A percentile compares a stretch with the other conserved stretches of the same genome.
These are phyloP conservation scores for Tuber indicum DNA, from an alignment of 495 filamentous ascomycete species.

Conservation along the genomic window DNA sequence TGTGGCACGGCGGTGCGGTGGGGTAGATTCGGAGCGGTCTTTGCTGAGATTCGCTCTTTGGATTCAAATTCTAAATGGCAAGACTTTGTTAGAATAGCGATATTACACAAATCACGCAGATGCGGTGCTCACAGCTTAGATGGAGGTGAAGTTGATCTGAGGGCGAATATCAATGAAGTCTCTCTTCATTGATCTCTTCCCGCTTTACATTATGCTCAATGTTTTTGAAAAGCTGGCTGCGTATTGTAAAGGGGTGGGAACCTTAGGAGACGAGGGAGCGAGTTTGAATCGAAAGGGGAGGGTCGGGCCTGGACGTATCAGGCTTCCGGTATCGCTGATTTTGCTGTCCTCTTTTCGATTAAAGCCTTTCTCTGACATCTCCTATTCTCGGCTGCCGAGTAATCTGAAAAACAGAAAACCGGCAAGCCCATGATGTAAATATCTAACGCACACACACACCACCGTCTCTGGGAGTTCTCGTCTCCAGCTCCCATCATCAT, in stretches of 20 bases:
- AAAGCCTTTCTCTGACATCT: constrained; percentile 5
- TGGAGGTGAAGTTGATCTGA: background rate
- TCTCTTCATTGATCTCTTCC: background rate
- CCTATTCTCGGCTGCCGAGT: background rate
- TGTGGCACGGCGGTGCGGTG: background rate
- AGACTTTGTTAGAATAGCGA: background rate
- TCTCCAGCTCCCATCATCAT: constrained; percentile 5
- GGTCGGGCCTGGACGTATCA: background rate
- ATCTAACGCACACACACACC: background rate
- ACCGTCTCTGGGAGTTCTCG: background rate
- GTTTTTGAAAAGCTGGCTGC: background rate
- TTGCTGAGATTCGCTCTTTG: background rate
- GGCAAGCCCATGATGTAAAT: background rate
- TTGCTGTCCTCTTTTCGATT: background rate
- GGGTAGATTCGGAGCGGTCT: background rate
- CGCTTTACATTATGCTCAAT: background rate
- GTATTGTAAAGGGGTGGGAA: constrained; percentile 4
- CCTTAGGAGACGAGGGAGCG: background rate
- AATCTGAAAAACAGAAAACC: background rate
- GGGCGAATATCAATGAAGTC: background rate
- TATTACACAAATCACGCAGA: background rate
- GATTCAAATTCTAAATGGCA: background rate
- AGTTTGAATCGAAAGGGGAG: background rate
- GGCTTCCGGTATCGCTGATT: background rate
- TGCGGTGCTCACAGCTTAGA: background rate